A percentile compares a stretch with the other conserved stretches of the same genome.
phyloP scores from a whole-genome alignment of 2,329 filamentous ascomycete genomes.

The Monosporascus cannonballus region DNA sequence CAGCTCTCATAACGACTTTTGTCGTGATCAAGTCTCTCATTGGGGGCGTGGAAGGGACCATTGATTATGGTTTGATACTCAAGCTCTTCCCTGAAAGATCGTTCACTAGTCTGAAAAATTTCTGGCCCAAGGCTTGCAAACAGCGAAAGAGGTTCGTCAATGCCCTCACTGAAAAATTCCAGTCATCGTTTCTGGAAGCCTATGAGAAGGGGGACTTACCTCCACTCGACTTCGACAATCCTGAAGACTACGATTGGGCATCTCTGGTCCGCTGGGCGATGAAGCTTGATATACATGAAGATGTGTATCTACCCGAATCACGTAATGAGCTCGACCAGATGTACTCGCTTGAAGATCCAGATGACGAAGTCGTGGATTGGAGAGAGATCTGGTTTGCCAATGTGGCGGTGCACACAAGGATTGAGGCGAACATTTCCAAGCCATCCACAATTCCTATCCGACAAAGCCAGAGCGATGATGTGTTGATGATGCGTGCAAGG shows the following conservation, averaged over 20 bases:
- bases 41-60: constrained; percentile 51
- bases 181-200: constrained; percentile 57
- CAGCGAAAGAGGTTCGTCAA: constrained; percentile 48
- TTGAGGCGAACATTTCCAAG: constrained; percentile 47
- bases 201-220: constrained; percentile 59
- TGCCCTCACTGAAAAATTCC: constrained; percentile 56
- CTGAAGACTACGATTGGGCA: constrained; percentile 63
- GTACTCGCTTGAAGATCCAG: constrained; percentile 34
- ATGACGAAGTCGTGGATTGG: constrained; percentile 37
- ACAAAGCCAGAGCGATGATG: constrained; percentile 14
- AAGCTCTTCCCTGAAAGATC: constrained; percentile 49
- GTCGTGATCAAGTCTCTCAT: constrained; percentile 51
- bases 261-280: constrained; percentile 61
- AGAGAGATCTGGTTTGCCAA: constrained; percentile 51
- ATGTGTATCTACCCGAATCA: constrained; percentile 42
- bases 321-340: constrained; percentile 37
- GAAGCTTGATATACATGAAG: constrained; percentile 40
- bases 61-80: constrained; percentile 56
- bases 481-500: constrained; percentile 37
- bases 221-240: constrained; percentile 56
- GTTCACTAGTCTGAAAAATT: constrained; percentile 44
- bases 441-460: constrained; percentile 33
- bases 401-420: constrained; percentile 50
- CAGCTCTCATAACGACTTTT: constrained; percentile 49
- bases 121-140: constrained; percentile 48